phyloP scores from a whole-genome alignment of 345 rosid species.

The Balakata baccata region DNA sequence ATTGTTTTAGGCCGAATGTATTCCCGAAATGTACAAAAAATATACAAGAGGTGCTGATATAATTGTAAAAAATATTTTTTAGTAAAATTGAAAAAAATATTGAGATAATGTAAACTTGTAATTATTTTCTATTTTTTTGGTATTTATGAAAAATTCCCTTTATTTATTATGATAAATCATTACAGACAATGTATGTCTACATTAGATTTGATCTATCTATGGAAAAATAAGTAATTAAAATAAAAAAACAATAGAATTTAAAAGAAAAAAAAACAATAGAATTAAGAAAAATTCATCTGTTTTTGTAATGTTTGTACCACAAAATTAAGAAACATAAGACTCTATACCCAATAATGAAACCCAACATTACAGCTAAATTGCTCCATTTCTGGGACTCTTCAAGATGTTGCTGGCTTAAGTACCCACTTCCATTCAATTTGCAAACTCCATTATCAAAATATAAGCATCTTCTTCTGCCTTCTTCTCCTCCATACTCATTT shows the following conservation, averaged over 20 bases:
- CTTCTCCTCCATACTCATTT: constrained; percentile 67
- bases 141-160: no score
- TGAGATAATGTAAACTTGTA: no score
- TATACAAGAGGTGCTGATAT: no score
- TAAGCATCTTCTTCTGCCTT: constrained; percentile 43
- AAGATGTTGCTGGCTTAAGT: constrained; percentile 57
- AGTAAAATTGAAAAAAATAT: no score
- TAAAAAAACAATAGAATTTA: background rate
- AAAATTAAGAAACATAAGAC: constrained; percentile 64
- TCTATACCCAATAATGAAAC: constrained; percentile 74
- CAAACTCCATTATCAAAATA: constrained; percentile 37
- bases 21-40: no score
- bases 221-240: background rate
- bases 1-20: no score
- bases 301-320: constrained; percentile 63
- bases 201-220: background rate
- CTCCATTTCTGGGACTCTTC: constrained; percentile 68
- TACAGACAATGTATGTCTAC: background rate
- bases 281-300: constrained; percentile 28
- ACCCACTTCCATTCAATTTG: constrained; percentile 40
- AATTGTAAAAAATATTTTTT: no score
- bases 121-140: no score
- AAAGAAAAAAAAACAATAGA: background rate
- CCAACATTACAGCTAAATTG: constrained; percentile 63
- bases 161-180: background rate